phyloP scores from a whole-genome alignment of 441 rosid genomes.

The Populus hybrid region DNA sequence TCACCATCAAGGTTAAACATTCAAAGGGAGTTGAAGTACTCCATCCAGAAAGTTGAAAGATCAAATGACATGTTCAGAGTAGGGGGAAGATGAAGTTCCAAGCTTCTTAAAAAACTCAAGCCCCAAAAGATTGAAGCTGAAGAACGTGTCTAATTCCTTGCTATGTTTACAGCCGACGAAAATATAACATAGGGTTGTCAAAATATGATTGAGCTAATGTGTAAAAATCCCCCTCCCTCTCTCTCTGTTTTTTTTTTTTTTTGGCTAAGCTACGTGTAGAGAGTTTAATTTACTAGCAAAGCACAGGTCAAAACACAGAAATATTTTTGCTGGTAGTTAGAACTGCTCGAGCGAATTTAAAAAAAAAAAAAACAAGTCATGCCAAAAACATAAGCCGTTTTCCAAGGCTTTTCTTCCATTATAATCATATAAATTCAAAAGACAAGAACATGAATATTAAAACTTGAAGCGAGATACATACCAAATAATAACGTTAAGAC shows the following conservation, averaged over 20 bases:
- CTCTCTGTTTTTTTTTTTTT: neutral
- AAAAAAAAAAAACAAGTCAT: neutral
- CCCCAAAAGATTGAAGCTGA: conserved; percentile 11
- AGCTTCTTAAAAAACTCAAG: neutral
- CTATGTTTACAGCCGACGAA: conserved; percentile 16
- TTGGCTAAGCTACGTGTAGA: neutral
- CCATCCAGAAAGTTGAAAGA: conserved; percentile 80
- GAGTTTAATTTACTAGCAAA: neutral
- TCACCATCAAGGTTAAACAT: conserved; percentile 87
- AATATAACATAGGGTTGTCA: conserved; percentile 18
- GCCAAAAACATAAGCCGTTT: neutral
- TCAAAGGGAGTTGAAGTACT: conserved; percentile 83
- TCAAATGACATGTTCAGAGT: conserved; percentile 23
- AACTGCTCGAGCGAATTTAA: neutral
- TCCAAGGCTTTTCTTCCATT: neutral
- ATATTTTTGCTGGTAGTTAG: no score
- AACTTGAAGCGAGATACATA: neutral
- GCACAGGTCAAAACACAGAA: neutral
- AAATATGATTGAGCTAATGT: neutral
- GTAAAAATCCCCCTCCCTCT: neutral
- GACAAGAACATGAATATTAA: neutral
- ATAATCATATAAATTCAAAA: neutral
- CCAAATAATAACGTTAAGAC: neutral
- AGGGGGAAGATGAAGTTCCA: conserved; percentile 7
- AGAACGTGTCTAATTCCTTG: conserved; percentile 11